Evolutionary conservation across 139 green algal species (phyloP), one percentile per base, ranked within the genome.

Genomic region (Trebouxia sp.): DNA sequence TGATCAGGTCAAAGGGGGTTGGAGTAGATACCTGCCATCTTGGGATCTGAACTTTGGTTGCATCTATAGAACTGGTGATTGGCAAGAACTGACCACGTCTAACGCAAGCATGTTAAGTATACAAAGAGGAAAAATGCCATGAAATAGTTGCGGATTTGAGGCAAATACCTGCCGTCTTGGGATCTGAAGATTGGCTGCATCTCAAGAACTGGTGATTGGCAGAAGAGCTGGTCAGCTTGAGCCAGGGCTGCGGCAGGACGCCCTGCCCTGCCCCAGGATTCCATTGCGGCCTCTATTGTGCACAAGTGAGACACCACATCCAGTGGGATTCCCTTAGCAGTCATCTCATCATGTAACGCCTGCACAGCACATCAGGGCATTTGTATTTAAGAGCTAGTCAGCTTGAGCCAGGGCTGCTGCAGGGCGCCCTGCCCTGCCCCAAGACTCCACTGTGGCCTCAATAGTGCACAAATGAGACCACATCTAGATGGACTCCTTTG

Each of bases 291-390:
- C 11, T 77, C 69, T 0, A 77, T 15, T 8, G 37, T 12, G 39
- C 5, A 39, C 24, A 77, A 41, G 39, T 77, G 24, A 8, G 43
- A 38, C 24, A 77, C 41, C 24, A 35, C 9, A 39, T 53, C 69
- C n/a, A 53, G 17, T 5, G 38, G 26, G 24, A 55, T n/a, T 4
- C 69, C 69, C 24, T 51, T 26, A 12, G 37, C 42, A 37, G 12
- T 35, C 69, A 77, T 77, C 20, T 77, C 41, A 24, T 77, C 35
- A 26, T 56, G 42, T 22, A 77, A 5, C 8, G 69, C 69, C 69
- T 77, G 69, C 41, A 77, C 22, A 24, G 7, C 69, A 77, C n/a
- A 69, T 69, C 7, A 22, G 9, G 3, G 3, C 35, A 72, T 30
- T 30, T 65, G 3, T 14, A 32, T 28, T 14, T 35, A 65, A n/a